Percentiles rank a stretch among this genome's conserved stretches.
phyloP scores from a whole-genome alignment of 768 basidiomycete genomes.

The Pseudohyphozyma bogoriensis region DNA sequence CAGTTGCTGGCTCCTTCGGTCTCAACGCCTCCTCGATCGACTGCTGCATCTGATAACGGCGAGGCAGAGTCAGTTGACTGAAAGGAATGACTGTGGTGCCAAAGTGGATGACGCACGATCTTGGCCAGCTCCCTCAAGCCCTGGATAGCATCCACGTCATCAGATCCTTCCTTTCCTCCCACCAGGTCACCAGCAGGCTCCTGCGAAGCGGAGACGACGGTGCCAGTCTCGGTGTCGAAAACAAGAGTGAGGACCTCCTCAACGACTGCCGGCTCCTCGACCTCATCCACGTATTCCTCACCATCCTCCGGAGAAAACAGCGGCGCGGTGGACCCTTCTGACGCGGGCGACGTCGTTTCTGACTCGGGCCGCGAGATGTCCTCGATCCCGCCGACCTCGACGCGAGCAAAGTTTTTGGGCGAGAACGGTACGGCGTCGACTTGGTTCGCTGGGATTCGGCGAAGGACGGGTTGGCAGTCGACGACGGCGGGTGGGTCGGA shows the following conservation, averaged over 20 bases:
- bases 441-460: no score
- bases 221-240: slow-evolving; percentile 3
- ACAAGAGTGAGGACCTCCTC: neutral
- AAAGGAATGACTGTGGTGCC: no score
- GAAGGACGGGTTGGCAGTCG: slow-evolving; percentile 25
- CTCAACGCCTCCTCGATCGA: neutral
- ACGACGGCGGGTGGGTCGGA: slow-evolving; percentile 50
- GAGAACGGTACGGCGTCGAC: no score
- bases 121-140: neutral
- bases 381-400: neutral
- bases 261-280: neutral
- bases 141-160: neutral
- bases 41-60: neutral
- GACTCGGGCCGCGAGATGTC: neutral
- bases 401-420: slow-evolving; percentile 32
- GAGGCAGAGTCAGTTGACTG: neutral
- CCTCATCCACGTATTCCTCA: neutral
- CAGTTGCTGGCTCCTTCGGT: neutral
- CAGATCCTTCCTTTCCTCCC: slow-evolving; percentile 5
- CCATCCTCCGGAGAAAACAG: neutral
- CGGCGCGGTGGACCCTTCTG: neutral
- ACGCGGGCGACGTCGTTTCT: neutral
- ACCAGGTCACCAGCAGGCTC: no score
- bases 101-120: no score
- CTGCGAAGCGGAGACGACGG: slow-evolving; percentile 20